Base-by-base conservation (phyloP, 2,329 filamentous ascomycete genomes). In the Apiospora hydei region DNA sequence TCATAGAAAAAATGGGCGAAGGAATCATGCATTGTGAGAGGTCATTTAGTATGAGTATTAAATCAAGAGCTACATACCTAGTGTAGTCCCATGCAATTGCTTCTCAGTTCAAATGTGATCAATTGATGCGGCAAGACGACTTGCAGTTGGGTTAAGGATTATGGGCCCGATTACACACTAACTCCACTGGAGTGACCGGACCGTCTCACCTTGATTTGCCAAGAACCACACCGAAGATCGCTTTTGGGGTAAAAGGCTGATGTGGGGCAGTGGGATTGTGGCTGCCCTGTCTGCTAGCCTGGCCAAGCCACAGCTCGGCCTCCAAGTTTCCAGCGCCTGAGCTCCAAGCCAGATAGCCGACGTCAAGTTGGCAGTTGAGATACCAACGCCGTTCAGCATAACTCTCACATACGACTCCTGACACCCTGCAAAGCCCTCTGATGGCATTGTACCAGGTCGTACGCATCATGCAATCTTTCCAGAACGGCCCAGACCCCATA, bases 271-370 rank as follows among this genome's bases (percentile, higher is more conserved):
- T 30, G 26, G 26, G 26, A 3, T n/a, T 64, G 57, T 64, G 57
- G 57, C 57, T 64, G 57, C 34, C 7, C 34, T 8, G 26, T 6
- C 2, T 8, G 34, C 18, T 41, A 41, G 57, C 57, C 34, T 7
- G 57, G 13, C 34, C 2, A 64, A 64, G 57, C 57, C 57, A 64
- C 57, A 64, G 30, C 57, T 38, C 34, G 57, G 57, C 57, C n/a
- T 21, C 34, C 57, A 41, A 64, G 18, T 64, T 64, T 64, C 57
- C 34, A 64, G 57, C 14, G 57, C 30, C 30, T 64, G 34, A 41
- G 57, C 57, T 64, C 57, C 57, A 64, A 64, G 57, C 30, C 57
- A 64, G 30, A 24, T 64, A n/a, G 34, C 18, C 57, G 57, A 64
- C 57, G 57, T 64, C 57, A 64, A 64, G 57, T 41, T 64, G 57